A percentile compares a stretch with the other conserved stretches of the same genome.
These are phyloP conservation scores for Russula sp. DNA, from an alignment of 768 basidiomycete genomes.

Conservation along the genomic window DNA sequence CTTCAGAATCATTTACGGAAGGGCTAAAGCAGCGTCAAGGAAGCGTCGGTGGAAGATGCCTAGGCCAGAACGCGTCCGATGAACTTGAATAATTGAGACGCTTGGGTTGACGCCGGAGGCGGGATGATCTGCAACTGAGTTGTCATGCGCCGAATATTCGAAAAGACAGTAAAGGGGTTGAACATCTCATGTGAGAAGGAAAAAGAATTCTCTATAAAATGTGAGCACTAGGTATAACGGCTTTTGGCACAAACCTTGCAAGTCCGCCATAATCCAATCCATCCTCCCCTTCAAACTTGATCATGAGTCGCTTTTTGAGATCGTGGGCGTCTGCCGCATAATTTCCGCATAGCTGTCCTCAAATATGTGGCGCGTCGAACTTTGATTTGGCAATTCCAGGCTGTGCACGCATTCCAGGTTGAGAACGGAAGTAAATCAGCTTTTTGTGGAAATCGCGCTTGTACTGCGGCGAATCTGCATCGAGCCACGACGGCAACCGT, in stretches of 20 bases:
- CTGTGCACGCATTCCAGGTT: conserved; percentile 96
- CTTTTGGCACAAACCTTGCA: conserved; percentile 77
- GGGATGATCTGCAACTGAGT: conserved; percentile 97
- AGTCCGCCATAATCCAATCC: conserved; percentile 98
- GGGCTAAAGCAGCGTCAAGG: conserved; percentile 92
- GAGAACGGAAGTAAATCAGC: conserved; percentile 98
- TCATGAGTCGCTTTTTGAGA: conserved; percentile 98
- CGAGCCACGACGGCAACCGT: conserved; percentile 89
- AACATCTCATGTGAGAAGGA: conserved; percentile 99
- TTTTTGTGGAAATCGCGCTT: conserved; percentile 99
- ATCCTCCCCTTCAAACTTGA: conserved; percentile 99
- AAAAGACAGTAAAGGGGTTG: conserved; percentile 99
- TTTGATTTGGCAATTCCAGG: conserved; percentile 99
- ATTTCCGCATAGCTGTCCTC: conserved; percentile 99
- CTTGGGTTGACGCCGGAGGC: conserved; percentile 96
- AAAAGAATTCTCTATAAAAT: conserved; percentile 99
- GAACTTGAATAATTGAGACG: conserved; percentile 99
- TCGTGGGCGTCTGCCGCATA: conserved; percentile 98
- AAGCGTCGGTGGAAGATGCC: conserved; percentile 99
- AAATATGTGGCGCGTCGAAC: conserved; percentile 95
- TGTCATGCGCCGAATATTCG: conserved; percentile 99
- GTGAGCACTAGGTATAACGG: too few species aligned
- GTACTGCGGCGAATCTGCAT: conserved; percentile 97
- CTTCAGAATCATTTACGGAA: conserved; percentile 99
- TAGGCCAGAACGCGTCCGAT: conserved; percentile 90